Evolutionary conservation across 257 asterid species (phyloP), one percentile per base, ranked within the genome.

Genomic region (Euphrasia confusa): DNA sequence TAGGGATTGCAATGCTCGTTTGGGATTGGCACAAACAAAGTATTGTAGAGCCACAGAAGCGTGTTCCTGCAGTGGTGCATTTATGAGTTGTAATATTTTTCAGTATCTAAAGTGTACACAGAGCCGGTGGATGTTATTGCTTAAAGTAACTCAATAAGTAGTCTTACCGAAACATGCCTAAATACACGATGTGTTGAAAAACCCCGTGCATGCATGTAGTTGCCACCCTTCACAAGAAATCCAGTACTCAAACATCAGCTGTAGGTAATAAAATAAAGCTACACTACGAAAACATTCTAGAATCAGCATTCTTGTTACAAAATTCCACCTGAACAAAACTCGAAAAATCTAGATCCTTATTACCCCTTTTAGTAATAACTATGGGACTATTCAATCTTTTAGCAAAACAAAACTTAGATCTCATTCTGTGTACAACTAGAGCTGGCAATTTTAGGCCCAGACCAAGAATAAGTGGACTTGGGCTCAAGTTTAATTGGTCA

Each of bases 11-110:
- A 92, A 72, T 57, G 94, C 80, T 50, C 84, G 70, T 60, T 81
- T 84, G 0, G 88, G 74, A 70, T 75, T 65, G 60, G 69, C 57
- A 58, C 84, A 77, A 52, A 75, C 79, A 66, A 89, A 89, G 77
- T 83, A 77, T 73, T 89, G 97, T 63, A 92, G 75, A 71, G 99
- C 97, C 83, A 87, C 75, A 55, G 94, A 82, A 68, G 97, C 96
- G 68, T 92, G 99, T 70, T 84, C 94, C 97, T 90, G 83, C 72
- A 61, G 44, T 18, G 44, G 45, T 39, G 28, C 35, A 54, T 65
- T 48, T n/a, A 32, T 33, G 42, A 54, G 28, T 61, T 50, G 71
- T 8, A 26, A 39, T 5, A 63, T 17, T 53, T 64, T 44, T 37
- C 39, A 58, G 67, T 35, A 54, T 21, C 59, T 45, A 49, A 55